phyloP scores from a whole-genome alignment of 106 monocot genomes.

The Dendrobium huoshanense region DNA sequence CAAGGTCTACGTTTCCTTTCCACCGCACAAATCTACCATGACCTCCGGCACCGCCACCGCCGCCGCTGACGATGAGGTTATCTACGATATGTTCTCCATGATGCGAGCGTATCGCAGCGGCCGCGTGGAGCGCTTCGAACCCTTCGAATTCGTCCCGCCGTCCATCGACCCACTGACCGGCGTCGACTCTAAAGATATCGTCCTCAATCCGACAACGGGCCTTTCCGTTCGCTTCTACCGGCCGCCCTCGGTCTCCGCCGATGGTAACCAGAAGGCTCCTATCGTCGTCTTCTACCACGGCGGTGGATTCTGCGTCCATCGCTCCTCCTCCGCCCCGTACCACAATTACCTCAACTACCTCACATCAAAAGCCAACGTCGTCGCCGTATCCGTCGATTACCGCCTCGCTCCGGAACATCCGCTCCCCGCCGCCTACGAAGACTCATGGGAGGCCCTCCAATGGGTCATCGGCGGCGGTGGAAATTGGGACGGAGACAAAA shows the following conservation, averaged over 20 bases:
- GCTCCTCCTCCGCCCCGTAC: constrained; percentile 29
- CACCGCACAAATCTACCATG: not conserved
- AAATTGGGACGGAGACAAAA: constrained; percentile 6
- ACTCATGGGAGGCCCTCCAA: constrained; percentile 25
- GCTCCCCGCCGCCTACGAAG: constrained; percentile 48
- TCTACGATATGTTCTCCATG: not conserved
- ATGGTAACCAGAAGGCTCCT: constrained; percentile 17
- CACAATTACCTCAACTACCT: constrained; percentile 38
- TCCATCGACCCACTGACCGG: constrained; percentile 12
- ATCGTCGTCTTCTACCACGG: constrained; percentile 53
- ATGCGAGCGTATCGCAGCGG: constrained; percentile 12
- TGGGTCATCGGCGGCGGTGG: constrained; percentile 27
- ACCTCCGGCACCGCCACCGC: not conserved
- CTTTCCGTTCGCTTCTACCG: constrained; percentile 12
- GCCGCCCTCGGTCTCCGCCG: not conserved
- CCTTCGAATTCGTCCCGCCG: constrained; percentile 1
- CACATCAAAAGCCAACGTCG: constrained; percentile 17
- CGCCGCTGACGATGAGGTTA: constrained; percentile 1
- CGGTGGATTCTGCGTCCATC: constrained; percentile 32
- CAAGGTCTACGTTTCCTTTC: not conserved
- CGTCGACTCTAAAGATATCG: constrained; percentile 9
- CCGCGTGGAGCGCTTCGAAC: constrained; percentile 16
- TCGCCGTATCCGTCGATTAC: constrained; percentile 52
- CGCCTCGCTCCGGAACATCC: constrained; percentile 50
- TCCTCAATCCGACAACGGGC: not conserved